Base-by-base conservation (phyloP, 352 stramenopile genomes). In the Globisporangium paroecandrum region DNA sequence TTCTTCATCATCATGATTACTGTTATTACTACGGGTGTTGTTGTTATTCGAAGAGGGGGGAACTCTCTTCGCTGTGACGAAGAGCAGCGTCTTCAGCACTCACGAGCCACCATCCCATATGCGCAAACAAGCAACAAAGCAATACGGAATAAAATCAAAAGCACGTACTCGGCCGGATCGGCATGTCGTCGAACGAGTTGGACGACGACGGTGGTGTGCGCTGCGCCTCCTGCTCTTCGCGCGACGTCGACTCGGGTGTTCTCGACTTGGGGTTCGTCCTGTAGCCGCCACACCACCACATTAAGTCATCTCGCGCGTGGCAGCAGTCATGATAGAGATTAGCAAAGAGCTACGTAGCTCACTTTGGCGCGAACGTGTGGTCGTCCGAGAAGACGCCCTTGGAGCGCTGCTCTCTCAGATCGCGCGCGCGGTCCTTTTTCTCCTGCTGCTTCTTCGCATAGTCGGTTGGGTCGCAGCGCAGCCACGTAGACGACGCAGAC, bases 361-460 rank as follows among this genome's bases (percentile, higher is more conserved):
- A 93, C 83, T 94, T 94, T 69, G 86, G 86, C 7, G 73, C 27
- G 69, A 94, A 94, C 8, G 86, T 94, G 72, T 91, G 85, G 34
- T 91, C 78, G 22, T 93, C 84, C 27, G 79, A 88, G 62, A 89
- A 85, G 68, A 91, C 71, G 25, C 86, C 84, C 27, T 79, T 80
- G 55, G 81, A 76, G 38, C 83, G 80, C 70, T 91, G 82, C 36
- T 90, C 81, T 46, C 83, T 80, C 71, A 94, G 68, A 66, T 93
- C 81, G 68, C 85, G 87, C 56, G 86, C 86, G 65, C 82, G 81
- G 3, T 94, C 82, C 24, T 87, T 90, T 58, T 89, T 89, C 64
- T 91, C 81, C 56, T 86, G 83, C 72, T 93, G 86, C 70, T 82
- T 85, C 66, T 84, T 84, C 56, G 86, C 86, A 79, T 93, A 91